Base-by-base conservation (phyloP, 129 eudicot genomes). In the Helianthus tuberosus region DNA sequence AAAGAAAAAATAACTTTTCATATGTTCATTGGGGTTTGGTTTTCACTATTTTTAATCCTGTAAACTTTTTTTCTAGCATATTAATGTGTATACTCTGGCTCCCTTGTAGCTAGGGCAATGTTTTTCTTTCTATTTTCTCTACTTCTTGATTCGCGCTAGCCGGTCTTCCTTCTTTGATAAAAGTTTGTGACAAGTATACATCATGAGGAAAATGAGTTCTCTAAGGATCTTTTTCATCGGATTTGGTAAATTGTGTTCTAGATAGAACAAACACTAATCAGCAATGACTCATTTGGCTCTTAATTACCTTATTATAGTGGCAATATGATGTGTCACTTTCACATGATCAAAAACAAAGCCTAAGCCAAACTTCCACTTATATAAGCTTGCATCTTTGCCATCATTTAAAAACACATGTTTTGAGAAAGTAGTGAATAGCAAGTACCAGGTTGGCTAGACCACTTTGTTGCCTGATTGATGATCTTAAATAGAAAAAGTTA, bases 381-480 rank as follows among this genome's bases (percentile, higher is more conserved):
- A 12, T 41, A 29, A 64, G 68, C 58, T 60, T 8, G 47, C 59
- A 59, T 59, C 6, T 58, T 73, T 73, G 77, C 35, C 69, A 64
- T 14, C 79, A 51, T 57, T 49, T 32, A 32, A 44, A 5, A 58
- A 46, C 59, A 76, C 80, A 68, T 53, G 50, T 8, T 10, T 25
- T 17, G 13, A 65, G 38, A 66, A 65, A 43, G 36, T 53, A 53
- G 13, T 55, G 38, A 38, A 39, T 53, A 0, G 17, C 72, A 64
- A 7, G 79, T 8, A 60, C 71, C 71, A 77, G 16, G 65, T 70
- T 70, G 65, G 71, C 48, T 70, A 62, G 64, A 77, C 81, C 69
- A 77, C 76, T 70, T 70, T 70, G 48, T 69, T 50, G 82, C 64
- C 71, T 49, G 66, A 62, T 77, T 69, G 58, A 69, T 69, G 44